phyloP scores from a whole-genome alignment of 768 basidiomycete species.

The Pholiota microspora region DNA sequence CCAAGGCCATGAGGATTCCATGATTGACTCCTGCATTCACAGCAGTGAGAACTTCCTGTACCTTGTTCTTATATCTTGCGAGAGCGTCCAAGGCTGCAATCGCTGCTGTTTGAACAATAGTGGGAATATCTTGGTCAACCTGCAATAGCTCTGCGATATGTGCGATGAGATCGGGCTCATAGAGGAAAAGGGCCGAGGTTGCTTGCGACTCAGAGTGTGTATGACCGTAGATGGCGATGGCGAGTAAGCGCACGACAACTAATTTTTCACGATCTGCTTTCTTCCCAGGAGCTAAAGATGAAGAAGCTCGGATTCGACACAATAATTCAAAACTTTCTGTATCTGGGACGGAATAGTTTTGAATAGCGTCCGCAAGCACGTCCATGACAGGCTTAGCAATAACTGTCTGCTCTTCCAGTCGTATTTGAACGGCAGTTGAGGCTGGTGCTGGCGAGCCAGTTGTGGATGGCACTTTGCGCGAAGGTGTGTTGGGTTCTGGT shows the following conservation, averaged over 20 bases:
- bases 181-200: conserved; percentile 81
- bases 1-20: conserved; percentile 86
- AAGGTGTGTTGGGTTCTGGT: conserved; percentile 42
- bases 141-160: conserved; percentile 90
- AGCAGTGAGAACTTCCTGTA: conserved; percentile 84
- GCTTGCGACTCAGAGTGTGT: conserved; percentile 80
- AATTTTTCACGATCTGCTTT: conserved; percentile 75
- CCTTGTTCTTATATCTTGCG: conserved; percentile 77
- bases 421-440: conserved; percentile 58
- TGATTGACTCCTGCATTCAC: conserved; percentile 96
- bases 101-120: conserved; percentile 78
- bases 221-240: conserved; percentile 90
- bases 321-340: conserved; percentile 87
- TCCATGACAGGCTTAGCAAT: conserved; percentile 67
- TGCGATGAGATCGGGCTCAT: conserved; percentile 88
- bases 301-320: conserved; percentile 81
- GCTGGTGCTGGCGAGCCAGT: conserved; percentile 28
- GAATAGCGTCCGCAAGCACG: conserved; percentile 71
- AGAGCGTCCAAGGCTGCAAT: conserved; percentile 90
- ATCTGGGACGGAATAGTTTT: conserved; percentile 66
- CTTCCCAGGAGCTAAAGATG: conserved; percentile 57
- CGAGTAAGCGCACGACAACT: conserved; percentile 75
- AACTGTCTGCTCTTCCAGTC: conserved; percentile 60
- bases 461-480: conserved; percentile 34
- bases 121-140: conserved; percentile 68